Conservation (phyloP, 176 grass and related monocot genomes). For the Eragrostis nindensis region DNA sequence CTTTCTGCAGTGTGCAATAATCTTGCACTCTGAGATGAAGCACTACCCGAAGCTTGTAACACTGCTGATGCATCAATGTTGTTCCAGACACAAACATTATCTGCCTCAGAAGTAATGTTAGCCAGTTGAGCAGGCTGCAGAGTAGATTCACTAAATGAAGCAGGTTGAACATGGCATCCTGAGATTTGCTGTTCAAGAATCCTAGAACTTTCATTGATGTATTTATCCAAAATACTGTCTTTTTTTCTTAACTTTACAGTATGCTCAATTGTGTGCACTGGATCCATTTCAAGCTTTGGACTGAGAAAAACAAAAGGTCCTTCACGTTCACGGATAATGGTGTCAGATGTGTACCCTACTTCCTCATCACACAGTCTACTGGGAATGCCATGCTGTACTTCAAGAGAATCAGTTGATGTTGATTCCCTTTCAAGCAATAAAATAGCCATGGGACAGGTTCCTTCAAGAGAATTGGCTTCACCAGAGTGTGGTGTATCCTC, state of each 20-base stretch:
- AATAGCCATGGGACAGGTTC: not conserved
- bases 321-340: not conserved
- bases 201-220: not conserved
- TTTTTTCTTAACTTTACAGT: not conserved
- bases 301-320: not conserved
- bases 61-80: not conserved
- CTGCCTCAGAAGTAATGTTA: constrained; percentile 21
- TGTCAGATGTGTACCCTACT: not conserved
- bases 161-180: constrained; percentile 12
- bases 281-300: constrained; percentile 1
- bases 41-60: not conserved
- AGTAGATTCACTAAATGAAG: constrained; percentile 20
- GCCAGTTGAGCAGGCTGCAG: not conserved
- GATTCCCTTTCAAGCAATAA: not conserved
- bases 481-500: not conserved
- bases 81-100: not conserved
- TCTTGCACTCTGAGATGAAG: constrained; percentile 22
- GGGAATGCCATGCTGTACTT: constrained; percentile 1
- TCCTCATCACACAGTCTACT: constrained; percentile 18
- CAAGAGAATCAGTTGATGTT: not conserved
- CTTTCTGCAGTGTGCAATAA: constrained; percentile 20
- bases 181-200: constrained; percentile 30
- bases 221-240: not conserved
- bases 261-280: not conserved
- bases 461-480: constrained; percentile 11